Evolutionary conservation across 345 rosid genomes (phyloP), one percentile per base, ranked within the genome.

Genomic region (Gossypium thurberi): DNA sequence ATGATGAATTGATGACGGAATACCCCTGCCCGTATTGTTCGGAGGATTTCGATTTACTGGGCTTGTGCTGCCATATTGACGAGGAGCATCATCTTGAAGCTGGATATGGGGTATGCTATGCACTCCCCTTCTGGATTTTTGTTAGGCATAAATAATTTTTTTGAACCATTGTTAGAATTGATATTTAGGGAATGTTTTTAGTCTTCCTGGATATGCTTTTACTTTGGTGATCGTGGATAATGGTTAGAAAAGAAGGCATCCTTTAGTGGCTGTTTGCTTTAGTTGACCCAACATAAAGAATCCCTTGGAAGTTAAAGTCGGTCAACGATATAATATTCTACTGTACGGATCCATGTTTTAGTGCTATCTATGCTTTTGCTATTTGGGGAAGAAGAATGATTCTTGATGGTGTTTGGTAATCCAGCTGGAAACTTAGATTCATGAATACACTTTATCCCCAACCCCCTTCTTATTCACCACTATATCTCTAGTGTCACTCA

Each of bases 61-160:
- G 83, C 50, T 80, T 88, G 37, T 84, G 84, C 66, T 84, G 86
- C 77, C 92, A 90, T 77, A 78, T 90, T 43, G 87, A 81, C 0
- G 89, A 84, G 67, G 89, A 85, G 65, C 95, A 90, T 78, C 90
- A 87, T n/a, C 71, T 81, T 8, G 88, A 88, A 78, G 83, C 84
- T 15, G 81, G 75, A 53, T 79, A 82, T 64, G 95, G 87, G 88
- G 92, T 86, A 84, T 21, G 40, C 40, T 33, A 37, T 56, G 61
- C 47, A 55, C 5, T 59, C 10, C 11, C 42, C 5, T 12, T 75
- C 26, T 74, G 3, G 65, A 8, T 50, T 17, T 65, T 57, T 5
- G 25, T 69, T n/a, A 50, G 26, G 72, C 47, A 51, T 69, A 10
- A 51, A 51, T 33, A 51, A 1, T 33, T 51, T 51, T 50, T 50